Evolutionary conservation across 257 asterid species (phyloP), one percentile per base, ranked within the genome.

Genomic region (Penstemon newberryi): DNA sequence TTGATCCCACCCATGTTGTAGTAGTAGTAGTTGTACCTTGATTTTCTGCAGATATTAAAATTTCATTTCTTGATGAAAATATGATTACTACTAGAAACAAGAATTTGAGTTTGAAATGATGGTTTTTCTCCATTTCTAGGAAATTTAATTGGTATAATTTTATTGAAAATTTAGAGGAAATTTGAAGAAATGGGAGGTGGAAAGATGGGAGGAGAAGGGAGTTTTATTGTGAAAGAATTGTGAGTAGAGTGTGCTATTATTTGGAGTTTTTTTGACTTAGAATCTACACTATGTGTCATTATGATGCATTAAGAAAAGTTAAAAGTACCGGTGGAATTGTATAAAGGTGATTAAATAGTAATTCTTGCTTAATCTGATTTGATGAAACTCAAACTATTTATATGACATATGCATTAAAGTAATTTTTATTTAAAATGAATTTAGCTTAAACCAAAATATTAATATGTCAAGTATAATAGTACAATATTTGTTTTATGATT

Each of bases 1-100:
- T 92, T 1, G 98, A 89, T 80, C 98, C 98, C 39, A 67, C 85
- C 98, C 96, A 87, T 47, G 81, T 59, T 15, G 66, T 63, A 33
- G 72, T 5, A 54, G 8, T 19, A 25, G 61, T 43, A 5, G 38
- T 40, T 2, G 25, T 18, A 38, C n/a, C 19, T 7, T 51, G 45
- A 43, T 33, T 59, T 13, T 75, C 65, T 45, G 83, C 77, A 18
- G 57, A 69, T 15, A 54, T 56, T 25, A 60, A 13, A 62, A 15
- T 9, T 18, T 37, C 70, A 51, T 6, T 65, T 46, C 69, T 71
- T 65, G 87, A 70, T 63, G 65, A 71, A 11, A 70, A 5, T 25
- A 66, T 33, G 8, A 74, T 18, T 44, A 80, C 12, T 36, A 71
- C 7, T 49, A 25, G 56, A 4, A 66, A 61, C 43, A 80, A 60